Conservation (phyloP, 2,329 filamentous ascomycete species). For the Colletotrichum aenigma region DNA sequence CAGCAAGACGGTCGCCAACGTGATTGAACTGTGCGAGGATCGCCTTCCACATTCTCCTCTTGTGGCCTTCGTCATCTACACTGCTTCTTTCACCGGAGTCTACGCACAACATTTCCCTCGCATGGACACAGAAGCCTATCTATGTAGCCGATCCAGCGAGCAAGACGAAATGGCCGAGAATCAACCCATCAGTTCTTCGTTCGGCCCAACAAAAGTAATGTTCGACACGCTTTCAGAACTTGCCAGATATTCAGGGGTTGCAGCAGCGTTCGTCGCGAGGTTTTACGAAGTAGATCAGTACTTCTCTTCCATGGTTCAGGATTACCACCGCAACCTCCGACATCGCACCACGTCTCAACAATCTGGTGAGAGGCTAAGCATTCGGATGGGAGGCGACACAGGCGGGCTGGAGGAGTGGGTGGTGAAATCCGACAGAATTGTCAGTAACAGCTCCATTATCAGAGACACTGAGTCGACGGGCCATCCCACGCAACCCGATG, state of each 20-base stretch:
- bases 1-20: constrained; percentile 65
- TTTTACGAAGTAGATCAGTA: constrained; percentile 12
- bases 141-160: constrained; percentile 43
- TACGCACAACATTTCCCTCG: constrained; percentile 71
- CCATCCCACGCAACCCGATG: constrained; percentile 28
- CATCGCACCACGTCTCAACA: not conserved
- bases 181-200: not conserved
- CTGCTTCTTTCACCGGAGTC: constrained; percentile 66
- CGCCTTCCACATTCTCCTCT: constrained; percentile 71
- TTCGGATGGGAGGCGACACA: constrained; percentile 45
- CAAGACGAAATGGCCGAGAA: constrained; percentile 8
- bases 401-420: constrained; percentile 62
- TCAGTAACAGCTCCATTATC: constrained; percentile 47
- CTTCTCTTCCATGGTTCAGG: not conserved
- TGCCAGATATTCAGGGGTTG: constrained; percentile 4
- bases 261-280: constrained; percentile 6
- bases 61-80: constrained; percentile 70
- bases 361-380: constrained; percentile 29
- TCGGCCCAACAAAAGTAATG: not conserved
- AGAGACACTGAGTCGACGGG: constrained; percentile 30
- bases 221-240: not conserved
- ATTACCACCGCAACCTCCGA: constrained; percentile 4
- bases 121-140: constrained; percentile 65
- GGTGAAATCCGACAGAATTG: constrained; percentile 39
- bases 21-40: constrained; percentile 67